These are phyloP conservation scores for Primulina tabacum DNA, from an alignment of 257 asterid species.

Conservation along the genomic window DNA sequence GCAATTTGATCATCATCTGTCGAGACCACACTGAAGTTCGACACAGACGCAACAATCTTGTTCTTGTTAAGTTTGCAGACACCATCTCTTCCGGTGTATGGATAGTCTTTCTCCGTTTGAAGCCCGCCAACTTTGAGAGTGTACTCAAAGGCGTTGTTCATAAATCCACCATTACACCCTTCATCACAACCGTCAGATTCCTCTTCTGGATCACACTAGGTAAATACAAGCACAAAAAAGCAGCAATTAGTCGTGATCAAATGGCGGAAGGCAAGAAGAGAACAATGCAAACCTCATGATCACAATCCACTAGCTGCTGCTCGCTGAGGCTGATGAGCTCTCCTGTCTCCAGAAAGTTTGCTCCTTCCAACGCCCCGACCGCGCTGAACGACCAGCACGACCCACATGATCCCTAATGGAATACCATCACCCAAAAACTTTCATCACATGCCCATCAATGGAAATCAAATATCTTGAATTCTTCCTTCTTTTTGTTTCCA, in stretches of 20 bases:
- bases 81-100: conserved; percentile 71
- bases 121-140: conserved; percentile 60
- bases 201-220: conserved; percentile 80
- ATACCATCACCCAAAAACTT: conserved; percentile 11
- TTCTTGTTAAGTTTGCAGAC: conserved; percentile 44
- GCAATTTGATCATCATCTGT: conserved; percentile 67
- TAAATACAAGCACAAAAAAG: not conserved
- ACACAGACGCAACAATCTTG: conserved; percentile 60
- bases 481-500: not conserved
- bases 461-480: too few species aligned
- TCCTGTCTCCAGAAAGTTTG: conserved; percentile 76
- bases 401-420: conserved; percentile 79
- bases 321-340: conserved; percentile 88
- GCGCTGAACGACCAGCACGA: conserved; percentile 98
- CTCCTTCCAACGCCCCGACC: conserved; percentile 88
- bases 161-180: conserved; percentile 84
- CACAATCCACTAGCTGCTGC: conserved; percentile 98
- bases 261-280: not conserved
- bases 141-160: conserved; percentile 89
- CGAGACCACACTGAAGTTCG: conserved; percentile 79
- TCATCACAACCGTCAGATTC: conserved; percentile 52
- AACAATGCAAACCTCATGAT: conserved; percentile 68
- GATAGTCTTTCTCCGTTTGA: conserved; percentile 66
- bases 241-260: not conserved
- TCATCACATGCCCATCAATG: too few species aligned